Conservation (phyloP, 169 alveolate genomes). For the Condylostoma magnum region DNA sequence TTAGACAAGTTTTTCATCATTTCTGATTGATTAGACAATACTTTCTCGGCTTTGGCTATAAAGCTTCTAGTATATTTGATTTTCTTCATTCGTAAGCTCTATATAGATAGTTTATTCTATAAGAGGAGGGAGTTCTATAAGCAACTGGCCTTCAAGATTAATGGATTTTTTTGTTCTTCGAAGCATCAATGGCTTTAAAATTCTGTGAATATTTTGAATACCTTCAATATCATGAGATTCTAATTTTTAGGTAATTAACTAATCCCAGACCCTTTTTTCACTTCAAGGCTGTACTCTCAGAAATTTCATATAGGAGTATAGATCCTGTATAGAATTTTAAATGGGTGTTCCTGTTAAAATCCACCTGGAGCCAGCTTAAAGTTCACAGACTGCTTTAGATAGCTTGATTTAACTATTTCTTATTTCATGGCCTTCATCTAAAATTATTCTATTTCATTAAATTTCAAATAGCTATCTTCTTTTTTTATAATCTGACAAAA, state of each 20-base stretch:
- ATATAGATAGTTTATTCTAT: conserved; percentile 66
- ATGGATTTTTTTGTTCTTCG: conserved; percentile 85
- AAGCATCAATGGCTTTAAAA: conserved; percentile 82
- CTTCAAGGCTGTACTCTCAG: conserved; percentile 85
- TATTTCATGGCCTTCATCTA: conserved; percentile 92
- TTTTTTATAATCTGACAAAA: conserved; percentile 60
- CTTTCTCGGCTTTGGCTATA: conserved; percentile 53
- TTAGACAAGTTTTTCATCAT: conserved; percentile 61
- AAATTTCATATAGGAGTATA: conserved; percentile 84
- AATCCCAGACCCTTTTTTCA: conserved; percentile 75
- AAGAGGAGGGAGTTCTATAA: conserved; percentile 82
- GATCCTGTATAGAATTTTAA: conserved; percentile 87
- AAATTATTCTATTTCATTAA: conserved; percentile 80
- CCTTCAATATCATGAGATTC: conserved; percentile 57
- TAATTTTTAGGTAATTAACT: conserved; percentile 54
- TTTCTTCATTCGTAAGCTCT: conserved; percentile 69
- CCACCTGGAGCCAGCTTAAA: conserved; percentile 85
- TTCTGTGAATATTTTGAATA: conserved; percentile 61
- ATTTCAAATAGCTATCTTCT: conserved; percentile 56
- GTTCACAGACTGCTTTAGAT: conserved; percentile 76
- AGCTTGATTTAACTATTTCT: conserved; percentile 75
- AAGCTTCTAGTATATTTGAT: conserved; percentile 43
- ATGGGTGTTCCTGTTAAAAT: conserved; percentile 94
- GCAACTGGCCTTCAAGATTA: conserved; percentile 67
- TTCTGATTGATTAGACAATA: conserved; percentile 60